Base-by-base conservation (phyloP, 192 early-diverging fungal genomes). In the Chytriomyces confervae region DNA sequence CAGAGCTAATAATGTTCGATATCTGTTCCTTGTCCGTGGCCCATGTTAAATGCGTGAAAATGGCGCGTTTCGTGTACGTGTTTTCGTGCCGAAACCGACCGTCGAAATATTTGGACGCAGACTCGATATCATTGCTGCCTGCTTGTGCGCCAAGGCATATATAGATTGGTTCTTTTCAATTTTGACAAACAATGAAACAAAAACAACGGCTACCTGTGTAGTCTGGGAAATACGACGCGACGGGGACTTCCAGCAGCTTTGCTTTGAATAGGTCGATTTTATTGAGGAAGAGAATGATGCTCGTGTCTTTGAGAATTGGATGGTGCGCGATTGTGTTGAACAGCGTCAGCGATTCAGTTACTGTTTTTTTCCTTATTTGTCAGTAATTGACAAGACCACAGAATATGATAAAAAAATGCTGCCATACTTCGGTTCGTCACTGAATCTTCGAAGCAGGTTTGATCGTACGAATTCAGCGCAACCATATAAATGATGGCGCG, bases 261-360 rank as follows among this genome's bases (percentile, higher is more conserved):
- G 94, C 91, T 67, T 86, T 89, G 87, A 98, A 97, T 24, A 95
- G 87, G 88, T 98, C 96, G 78, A 98, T 95, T 85, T 98, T 98
- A 90, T 98, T 98, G 53, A 98, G 85, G 90, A 98, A 98, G 57
- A 98, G 86, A 77, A 98, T 98, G 43, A 98, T 95, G 18, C 94
- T 95, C 2, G 96, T 98, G 78, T 94, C 93, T 43, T 93, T 91
- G 66, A 98, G 97, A 95, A 95, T 96, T 69, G 94, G 88, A 72
- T 91, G 93, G 84, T 98, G 97, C 84, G 95, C 96, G 80, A 98
- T 97, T 2, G 95, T 95, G 78, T 95, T 95, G 78, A 98, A 98
- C 69, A 98, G 86, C 7, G 95, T 96, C 79, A 98, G 85, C n/a
- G 95, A 93, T 84, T 98, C 96, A 71, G 94, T 92, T 91, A 98